Base-by-base conservation (phyloP, 1,284 basidiomycete genomes). In the Trichosporon inkin region DNA sequence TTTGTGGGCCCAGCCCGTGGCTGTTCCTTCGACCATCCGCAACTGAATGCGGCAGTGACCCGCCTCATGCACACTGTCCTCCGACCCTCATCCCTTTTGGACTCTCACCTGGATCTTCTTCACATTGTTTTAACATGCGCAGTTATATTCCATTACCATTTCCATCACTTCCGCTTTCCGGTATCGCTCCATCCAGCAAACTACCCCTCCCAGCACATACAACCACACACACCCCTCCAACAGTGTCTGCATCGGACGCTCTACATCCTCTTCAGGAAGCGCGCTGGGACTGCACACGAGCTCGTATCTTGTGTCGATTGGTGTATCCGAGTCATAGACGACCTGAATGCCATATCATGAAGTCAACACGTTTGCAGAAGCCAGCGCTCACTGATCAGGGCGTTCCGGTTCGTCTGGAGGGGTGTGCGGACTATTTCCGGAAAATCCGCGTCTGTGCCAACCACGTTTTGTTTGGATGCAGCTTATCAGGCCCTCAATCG, bases 301-400 rank as follows among this genome's bases (percentile, higher is more conserved):
- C 24, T 22, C 22, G 28, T 41, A 19, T 53, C 17, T 53, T 58
- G 38, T 58, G 32, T 19, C 28, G 24, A 34, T 28, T 58, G 57
- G 57, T 58, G 56, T 57, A 53, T 57, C 49, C 56, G 49, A 53
- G 56, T 57, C 56, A 28, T 53, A 57, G 41, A 53, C 28, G 47
- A 36, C 40, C 35, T 28, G 55, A 32, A 56, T 56, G 55, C 34
- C 55, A 56, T 56, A 22, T 36, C 41, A 56, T 56, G 55, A 35
- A 44, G 37, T 49, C 36, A 37, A 8, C 37, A 14, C n/a, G 7
- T 32, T 14, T 32, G 53, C 22, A 34, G 11, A 14, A 40, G 8
- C 32, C 22, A 40, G 8, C 32, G 28, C 28, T 11, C 38, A 40
- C 36, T 10, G 28, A 32, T 32, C 4, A 32, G 4, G 10, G 7